Evolutionary conservation across 1,139 yeast genomes (phyloP), one percentile per base, ranked within the genome.

Genomic region (Saccharomyces hybrid): DNA sequence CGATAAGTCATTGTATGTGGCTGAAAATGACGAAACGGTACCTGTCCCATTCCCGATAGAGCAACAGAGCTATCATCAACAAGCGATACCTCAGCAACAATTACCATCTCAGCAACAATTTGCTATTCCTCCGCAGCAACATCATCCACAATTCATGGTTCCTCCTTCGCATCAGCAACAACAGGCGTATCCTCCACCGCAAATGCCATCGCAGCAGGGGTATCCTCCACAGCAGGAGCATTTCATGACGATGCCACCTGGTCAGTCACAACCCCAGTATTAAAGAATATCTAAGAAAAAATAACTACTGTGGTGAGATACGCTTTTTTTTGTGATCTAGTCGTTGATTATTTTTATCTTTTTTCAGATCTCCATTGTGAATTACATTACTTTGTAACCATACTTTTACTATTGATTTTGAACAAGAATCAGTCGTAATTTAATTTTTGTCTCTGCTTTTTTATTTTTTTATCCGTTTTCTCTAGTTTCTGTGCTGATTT

Each of bases 1-100:
- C 66, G 99, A 93, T 73, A 85, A 83, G 71, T 79, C 86, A 14
- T 79, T 93, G 62, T 93, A 93, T 68, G 99, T 91, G 57, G 95
- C 95, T 48, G 91, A 87, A 59, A 82, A 88, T 67, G 79, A 79
- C 52, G 82, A 81, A 26, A 78, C 84, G 32, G 89, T 90, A 57
- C 97, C 96, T 63, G 84, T 83, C 67, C 96, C 96, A 23, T 87
- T 88, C 78, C 89, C 88, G 64, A 80, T 87, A 61, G 88, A 71
- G 16, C 57, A 52, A 48, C 56, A 49, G 46, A 55, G 56, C 51
- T 58, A 57, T 26, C 58, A 53, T 25, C 61, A 50, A 7, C 66
- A 58, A 51, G 52, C 50, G n/a, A 53, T 55, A 48, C 47, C 27
- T 23, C 59, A 51, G 51, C 56, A 53, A 44, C 51, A 53, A 14